These are phyloP conservation scores for Verticillium longisporum DNA, from an alignment of 2,329 filamentous ascomycete genomes.

Conservation along the genomic window DNA sequence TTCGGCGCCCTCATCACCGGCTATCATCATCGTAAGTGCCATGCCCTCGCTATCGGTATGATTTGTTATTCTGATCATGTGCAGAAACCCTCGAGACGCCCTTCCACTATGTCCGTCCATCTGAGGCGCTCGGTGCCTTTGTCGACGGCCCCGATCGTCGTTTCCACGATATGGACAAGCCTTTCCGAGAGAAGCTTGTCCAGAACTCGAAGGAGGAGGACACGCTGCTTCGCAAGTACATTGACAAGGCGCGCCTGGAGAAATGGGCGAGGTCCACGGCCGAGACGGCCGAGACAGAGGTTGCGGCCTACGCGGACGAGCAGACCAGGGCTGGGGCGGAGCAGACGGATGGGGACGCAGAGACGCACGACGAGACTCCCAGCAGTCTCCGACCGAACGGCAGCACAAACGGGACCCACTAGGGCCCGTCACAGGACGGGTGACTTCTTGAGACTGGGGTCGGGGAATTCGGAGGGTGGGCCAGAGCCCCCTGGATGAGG, in stretches of 20 bases:
- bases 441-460: too few species aligned
- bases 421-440: neutral
- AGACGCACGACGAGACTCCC: neutral
- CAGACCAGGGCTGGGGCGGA: conserved; percentile 7
- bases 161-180: conserved; percentile 52
- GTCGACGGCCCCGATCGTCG: conserved; percentile 55
- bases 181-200: conserved; percentile 59
- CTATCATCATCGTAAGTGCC: conserved; percentile 54
- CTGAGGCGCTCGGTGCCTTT: conserved; percentile 52
- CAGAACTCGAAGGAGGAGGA: conserved; percentile 71
- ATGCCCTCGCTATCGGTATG: too few species aligned
- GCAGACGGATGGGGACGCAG: neutral
- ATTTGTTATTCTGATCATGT: neutral
- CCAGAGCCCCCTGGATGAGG: neutral
- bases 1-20: conserved; percentile 61
- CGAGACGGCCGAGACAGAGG: conserved; percentile 27
- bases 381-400: conserved; percentile 7
- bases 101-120: conserved; percentile 41
- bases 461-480: too few species aligned
- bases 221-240: conserved; percentile 52
- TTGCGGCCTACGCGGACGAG: conserved; percentile 24
- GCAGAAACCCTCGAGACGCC: conserved; percentile 33
- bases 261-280: conserved; percentile 51
- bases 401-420: conserved; percentile 6
- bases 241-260: conserved; percentile 62